phyloP scores from a whole-genome alignment of 805 yeast species.

The Metschnikowia matae region DNA sequence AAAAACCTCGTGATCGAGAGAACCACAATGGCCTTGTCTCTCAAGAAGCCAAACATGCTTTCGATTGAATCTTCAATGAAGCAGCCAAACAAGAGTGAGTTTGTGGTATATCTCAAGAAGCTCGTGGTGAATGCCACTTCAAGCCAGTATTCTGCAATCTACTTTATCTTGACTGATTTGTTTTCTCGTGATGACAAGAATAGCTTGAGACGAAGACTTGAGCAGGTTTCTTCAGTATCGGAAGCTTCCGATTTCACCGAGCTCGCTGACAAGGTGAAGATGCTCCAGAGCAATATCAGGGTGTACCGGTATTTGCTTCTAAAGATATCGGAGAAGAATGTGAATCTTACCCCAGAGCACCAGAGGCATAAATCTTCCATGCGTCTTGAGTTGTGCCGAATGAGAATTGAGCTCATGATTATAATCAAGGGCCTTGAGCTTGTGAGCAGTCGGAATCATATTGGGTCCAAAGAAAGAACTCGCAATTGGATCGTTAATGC shows the following conservation, averaged over 20 bases:
- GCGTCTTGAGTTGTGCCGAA: slow-evolving; percentile 32
- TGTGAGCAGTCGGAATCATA: slow-evolving; percentile 9
- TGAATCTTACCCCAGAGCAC: slow-evolving; percentile 19
- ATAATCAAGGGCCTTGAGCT: slow-evolving; percentile 23
- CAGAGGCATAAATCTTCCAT: slow-evolving; percentile 19
- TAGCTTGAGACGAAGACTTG: slow-evolving; percentile 34
- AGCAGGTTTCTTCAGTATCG: slow-evolving; percentile 35
- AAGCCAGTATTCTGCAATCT: slow-evolving; percentile 35
- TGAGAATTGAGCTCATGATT: slow-evolving; percentile 31
- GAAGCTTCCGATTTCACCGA: slow-evolving; percentile 36
- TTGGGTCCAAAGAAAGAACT: slow-evolving; percentile 8
- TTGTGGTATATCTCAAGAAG: slow-evolving; percentile 33
- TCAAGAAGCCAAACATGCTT: slow-evolving; percentile 50
- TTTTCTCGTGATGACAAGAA: slow-evolving; percentile 29
- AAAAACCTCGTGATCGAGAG: slow-evolving; percentile 33
- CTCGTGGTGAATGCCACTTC: slow-evolving; percentile 38
- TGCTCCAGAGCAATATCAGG: slow-evolving; percentile 30
- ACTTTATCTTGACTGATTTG: slow-evolving; percentile 33
- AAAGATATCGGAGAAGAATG: slow-evolving; percentile 35
- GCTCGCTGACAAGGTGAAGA: slow-evolving; percentile 25
- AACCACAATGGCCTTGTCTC: slow-evolving; percentile 40
- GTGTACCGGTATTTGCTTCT: slow-evolving; percentile 33
- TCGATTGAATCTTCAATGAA: slow-evolving; percentile 28
- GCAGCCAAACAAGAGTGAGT: slow-evolving; percentile 25
- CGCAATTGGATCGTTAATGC: slow-evolving; percentile 29